Percentiles rank a stretch among this genome's conserved stretches.
Conservation (phyloP, 345 rosid genomes). For the Mallotus nudiflorus region DNA sequence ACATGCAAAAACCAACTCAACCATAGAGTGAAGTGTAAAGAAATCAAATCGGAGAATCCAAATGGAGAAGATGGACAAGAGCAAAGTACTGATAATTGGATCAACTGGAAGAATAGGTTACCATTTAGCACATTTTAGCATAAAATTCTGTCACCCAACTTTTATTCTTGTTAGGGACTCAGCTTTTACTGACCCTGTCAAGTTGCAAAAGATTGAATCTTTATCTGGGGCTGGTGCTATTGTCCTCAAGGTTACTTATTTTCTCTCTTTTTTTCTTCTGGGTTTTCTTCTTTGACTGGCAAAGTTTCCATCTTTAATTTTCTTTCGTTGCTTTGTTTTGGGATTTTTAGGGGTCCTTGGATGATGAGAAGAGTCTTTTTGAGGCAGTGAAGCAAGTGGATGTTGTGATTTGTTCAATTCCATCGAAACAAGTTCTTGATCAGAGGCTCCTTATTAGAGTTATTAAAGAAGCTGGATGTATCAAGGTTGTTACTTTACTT, state of each 20-base stretch:
- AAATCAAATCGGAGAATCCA: not conserved
- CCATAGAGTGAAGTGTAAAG: too few relatives aligned
- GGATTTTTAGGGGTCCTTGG: constrained; percentile 75
- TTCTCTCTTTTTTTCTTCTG: not conserved
- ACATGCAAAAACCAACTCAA: not conserved
- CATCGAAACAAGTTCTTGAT: constrained; percentile 63
- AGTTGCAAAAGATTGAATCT: constrained; percentile 40
- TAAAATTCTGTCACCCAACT: constrained; percentile 54
- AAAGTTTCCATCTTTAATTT: not conserved
- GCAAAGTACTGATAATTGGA: constrained; percentile 69
- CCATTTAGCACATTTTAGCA: constrained; percentile 52
- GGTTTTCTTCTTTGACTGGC: not conserved
- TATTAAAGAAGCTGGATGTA: constrained; percentile 52
- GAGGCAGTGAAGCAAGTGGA: constrained; percentile 76
- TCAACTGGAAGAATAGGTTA: constrained; percentile 69
- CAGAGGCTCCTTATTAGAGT: constrained; percentile 64
- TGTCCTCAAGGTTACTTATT: constrained; percentile 50
- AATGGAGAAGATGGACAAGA: constrained; percentile 32
- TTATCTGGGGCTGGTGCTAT: constrained; percentile 55
- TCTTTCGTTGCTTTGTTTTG: too few relatives aligned
- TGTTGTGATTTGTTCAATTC: constrained; percentile 69
- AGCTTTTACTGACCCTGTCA: constrained; percentile 47
- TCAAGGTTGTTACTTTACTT: constrained; percentile 13
- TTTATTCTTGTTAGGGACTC: constrained; percentile 57
- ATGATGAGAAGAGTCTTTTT: constrained; percentile 56